These are phyloP conservation scores for Salvia rosmarinus DNA, from an alignment of 257 asterid species.

Conservation along the genomic window DNA sequence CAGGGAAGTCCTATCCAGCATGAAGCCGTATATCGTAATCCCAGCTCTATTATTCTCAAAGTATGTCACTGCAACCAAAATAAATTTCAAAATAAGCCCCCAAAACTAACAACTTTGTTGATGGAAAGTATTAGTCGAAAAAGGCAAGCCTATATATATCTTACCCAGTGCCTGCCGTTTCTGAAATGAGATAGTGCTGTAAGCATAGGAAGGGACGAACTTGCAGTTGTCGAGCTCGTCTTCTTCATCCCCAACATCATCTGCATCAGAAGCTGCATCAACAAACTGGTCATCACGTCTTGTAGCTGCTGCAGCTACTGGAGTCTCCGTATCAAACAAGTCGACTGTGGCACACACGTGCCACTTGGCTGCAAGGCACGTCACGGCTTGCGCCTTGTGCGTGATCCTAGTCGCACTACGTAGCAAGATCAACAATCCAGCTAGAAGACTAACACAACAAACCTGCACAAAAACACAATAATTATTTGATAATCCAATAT, in stretches of 20 bases:
- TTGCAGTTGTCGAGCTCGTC: constrained; percentile 79
- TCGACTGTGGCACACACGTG: constrained; percentile 87
- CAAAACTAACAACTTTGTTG: too few relatives aligned
- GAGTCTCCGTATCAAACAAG: constrained; percentile 71
- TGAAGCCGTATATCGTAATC: constrained; percentile 82
- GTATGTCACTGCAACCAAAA: constrained; percentile 61
- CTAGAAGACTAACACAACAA: constrained; percentile 82
- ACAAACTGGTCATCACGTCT: constrained; percentile 32
- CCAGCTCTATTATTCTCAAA: constrained; percentile 93
- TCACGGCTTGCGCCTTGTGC: constrained; percentile 87
- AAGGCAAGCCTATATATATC: neutral
- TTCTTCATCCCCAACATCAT: constrained; percentile 93
- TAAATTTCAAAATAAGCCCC: neutral
- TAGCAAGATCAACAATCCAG: constrained; percentile 70
- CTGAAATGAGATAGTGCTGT: constrained; percentile 86
- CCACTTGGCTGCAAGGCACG: constrained; percentile 98
- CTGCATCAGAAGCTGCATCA: constrained; percentile 56
- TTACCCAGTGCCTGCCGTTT: constrained; percentile 92
- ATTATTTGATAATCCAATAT: too few relatives aligned
- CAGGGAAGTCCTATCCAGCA: constrained; percentile 83
- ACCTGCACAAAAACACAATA: constrained; percentile 49
- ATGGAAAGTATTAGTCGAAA: neutral
- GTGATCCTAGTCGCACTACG: constrained; percentile 89
- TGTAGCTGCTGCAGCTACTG: constrained; percentile 21
- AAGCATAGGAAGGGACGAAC: constrained; percentile 58